Evolutionary conservation across 371 early-diverging fungal genomes (phyloP), one percentile per base, ranked within the genome.

Genomic region (Apophysomyces variabilis): DNA sequence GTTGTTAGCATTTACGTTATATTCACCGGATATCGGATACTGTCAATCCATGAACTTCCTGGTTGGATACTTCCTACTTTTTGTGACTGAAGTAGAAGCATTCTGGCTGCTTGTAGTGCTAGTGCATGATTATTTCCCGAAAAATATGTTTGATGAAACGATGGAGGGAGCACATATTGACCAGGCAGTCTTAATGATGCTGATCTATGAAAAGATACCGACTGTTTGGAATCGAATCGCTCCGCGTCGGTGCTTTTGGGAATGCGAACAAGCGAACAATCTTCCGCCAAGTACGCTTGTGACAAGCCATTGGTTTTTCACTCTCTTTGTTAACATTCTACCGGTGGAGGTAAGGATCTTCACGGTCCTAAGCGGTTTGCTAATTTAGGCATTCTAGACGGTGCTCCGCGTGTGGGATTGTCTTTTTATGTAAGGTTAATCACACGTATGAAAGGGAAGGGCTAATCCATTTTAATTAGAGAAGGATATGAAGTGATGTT

Each of bases 11-110:
- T 95, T 92, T 58, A 80, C 81, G 46, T 43, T 85, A 16, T 77
- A 85, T 67, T 76, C 78, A 21, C 85, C 85, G 7, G 68, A 83
- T 9, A 91, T 93, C 47, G 94, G 93, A 7, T 93, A 93, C 75
- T 92, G 92, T 68, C 94, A 93, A 71, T 87, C 90, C 7, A 85
- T 94, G 69, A 93, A 92, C 61, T 92, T 90, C 60, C 74, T 95
- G 46, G 93, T 83, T 8, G 95, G 90, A 2, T 78, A 92, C 60
- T 77, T 95, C 5, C 71, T 95, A 8, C 73, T 93, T 7, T 84
- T 92, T 60, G 79, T 90, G 73, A 75, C 84, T 39, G 95, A 95
- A 66, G 89, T 90, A 44, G 80, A 87, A 13, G 89, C 88, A 8
- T 95, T 94, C 65, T 94, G 93, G 93, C 86, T 87, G 63, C 74